These are phyloP conservation scores for Kokia cookei DNA, from an alignment of 441 rosid genomes.

Conservation along the genomic window DNA sequence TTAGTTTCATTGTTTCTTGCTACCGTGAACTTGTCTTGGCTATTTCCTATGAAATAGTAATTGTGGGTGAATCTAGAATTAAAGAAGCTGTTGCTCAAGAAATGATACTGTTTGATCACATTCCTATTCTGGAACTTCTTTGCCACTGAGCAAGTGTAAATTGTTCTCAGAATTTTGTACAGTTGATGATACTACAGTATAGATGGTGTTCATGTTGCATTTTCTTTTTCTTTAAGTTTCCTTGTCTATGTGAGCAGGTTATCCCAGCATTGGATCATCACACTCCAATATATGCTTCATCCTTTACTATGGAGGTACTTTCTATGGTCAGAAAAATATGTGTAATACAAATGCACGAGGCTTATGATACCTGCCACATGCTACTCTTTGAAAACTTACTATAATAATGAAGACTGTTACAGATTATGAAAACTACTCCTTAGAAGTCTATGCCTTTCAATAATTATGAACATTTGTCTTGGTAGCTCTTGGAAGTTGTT, in stretches of 20 bases:
- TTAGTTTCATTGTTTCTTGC: neutral
- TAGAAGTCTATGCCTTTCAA: neutral
- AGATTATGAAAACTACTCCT: neutral
- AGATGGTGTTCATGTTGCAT: neutral
- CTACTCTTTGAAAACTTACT: neutral
- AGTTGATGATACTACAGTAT: neutral
- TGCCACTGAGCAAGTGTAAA: neutral
- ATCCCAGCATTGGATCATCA: conserved; percentile 80
- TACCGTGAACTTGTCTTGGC: neutral
- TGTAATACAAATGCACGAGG: neutral
- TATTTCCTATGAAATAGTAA: neutral
- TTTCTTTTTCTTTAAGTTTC: neutral
- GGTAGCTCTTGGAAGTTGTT: neutral
- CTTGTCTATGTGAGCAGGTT: conserved; percentile 48
- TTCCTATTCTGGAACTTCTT: neutral
- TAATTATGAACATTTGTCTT: neutral
- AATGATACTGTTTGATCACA: neutral
- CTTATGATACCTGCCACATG: neutral
- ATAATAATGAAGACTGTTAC: neutral
- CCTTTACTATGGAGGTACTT: conserved; percentile 95
- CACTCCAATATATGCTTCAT: conserved; percentile 88
- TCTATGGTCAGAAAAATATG: neutral
- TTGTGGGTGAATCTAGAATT: neutral
- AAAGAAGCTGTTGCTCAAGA: neutral
- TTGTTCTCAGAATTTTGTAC: neutral